phyloP scores from a whole-genome alignment of 139 green algal species.

The Choricystis sp. region DNA sequence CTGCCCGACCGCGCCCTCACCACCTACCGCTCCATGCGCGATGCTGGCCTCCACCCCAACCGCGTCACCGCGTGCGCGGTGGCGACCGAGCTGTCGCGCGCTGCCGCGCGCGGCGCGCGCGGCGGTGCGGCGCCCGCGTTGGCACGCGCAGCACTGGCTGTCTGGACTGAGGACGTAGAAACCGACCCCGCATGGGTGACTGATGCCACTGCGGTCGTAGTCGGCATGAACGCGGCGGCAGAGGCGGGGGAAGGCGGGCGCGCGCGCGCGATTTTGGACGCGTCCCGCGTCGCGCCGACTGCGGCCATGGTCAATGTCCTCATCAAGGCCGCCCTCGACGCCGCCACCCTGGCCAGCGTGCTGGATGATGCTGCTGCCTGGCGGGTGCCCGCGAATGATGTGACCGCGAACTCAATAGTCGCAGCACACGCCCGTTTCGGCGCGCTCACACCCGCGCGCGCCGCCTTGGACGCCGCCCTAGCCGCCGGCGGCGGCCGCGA shows the following conservation, averaged over 20 bases:
- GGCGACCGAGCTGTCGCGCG: background rate
- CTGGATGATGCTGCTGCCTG: background rate
- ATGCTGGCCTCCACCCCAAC: background rate
- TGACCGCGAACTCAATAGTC: background rate
- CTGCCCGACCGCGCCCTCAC: too few relatives aligned
- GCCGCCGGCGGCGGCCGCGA: background rate
- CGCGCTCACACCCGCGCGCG: background rate
- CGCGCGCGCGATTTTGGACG: constrained; percentile 5
- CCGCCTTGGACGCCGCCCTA: background rate
- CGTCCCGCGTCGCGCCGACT: constrained; percentile 1
- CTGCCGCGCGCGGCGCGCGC: too few relatives aligned
- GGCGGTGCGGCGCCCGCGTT: background rate
- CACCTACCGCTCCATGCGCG: too few relatives aligned
- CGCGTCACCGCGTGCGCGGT: background rate
- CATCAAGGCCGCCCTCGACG: background rate
- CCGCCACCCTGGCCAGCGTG: constrained; percentile 6
- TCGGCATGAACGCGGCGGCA: constrained; percentile 3
- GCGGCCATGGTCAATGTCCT: background rate
- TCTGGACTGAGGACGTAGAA: background rate
- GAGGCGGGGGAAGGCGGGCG: constrained; percentile 3
- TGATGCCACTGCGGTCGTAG: background rate
- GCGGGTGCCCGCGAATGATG: background rate
- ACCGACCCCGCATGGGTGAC: background rate
- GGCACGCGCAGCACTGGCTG: too few relatives aligned
- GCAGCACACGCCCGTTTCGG: background rate